Percentiles rank a stretch among this genome's conserved stretches.
Evolutionary conservation across 2,329 filamentous ascomycete species (phyloP).

Genomic region (Mollisiaceae sp.): DNA sequence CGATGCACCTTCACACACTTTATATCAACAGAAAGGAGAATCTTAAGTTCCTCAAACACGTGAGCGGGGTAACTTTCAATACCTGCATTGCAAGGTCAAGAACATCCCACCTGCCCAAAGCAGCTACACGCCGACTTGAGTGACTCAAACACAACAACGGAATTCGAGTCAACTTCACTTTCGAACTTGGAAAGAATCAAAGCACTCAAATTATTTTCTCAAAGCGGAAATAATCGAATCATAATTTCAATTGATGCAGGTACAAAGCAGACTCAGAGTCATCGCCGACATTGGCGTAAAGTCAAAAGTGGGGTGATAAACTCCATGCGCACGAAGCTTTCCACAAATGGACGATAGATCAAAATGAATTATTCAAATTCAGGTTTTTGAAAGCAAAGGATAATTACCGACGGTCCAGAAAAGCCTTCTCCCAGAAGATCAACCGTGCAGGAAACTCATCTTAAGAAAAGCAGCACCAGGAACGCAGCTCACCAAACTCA

Average conservation of each 20-base stretch:
- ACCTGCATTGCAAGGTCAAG: not conserved
- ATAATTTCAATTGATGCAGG: slow-evolving; percentile 3
- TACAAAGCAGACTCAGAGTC: not conserved
- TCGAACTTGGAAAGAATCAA: not conserved
- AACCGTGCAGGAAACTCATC: not conserved
- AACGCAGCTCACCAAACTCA: not conserved
- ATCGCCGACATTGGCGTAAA: not conserved
- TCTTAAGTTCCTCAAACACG: not conserved
- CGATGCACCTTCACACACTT: not conserved
- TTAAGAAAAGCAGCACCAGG: not conserved
- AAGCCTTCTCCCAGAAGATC: not conserved
- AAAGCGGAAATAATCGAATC: not conserved
- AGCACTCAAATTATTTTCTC: not conserved
- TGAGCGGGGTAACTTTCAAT: slow-evolving; percentile 1
- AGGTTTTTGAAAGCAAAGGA: not conserved
- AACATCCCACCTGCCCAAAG: slow-evolving; percentile 10
- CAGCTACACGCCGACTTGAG: not conserved
- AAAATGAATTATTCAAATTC: no score
- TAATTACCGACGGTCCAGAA: not conserved
- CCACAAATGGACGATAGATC: no score
- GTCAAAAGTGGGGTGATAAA: not conserved
- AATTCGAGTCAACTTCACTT: not conserved
- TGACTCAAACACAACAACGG: slow-evolving; percentile 4
- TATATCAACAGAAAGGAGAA: not conserved
- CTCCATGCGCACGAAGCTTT: no score